Percentiles rank a stretch among this genome's conserved stretches.
phyloP scores from a whole-genome alignment of 805 yeast genomes.

The Lipomyces spencermartinsiae region DNA sequence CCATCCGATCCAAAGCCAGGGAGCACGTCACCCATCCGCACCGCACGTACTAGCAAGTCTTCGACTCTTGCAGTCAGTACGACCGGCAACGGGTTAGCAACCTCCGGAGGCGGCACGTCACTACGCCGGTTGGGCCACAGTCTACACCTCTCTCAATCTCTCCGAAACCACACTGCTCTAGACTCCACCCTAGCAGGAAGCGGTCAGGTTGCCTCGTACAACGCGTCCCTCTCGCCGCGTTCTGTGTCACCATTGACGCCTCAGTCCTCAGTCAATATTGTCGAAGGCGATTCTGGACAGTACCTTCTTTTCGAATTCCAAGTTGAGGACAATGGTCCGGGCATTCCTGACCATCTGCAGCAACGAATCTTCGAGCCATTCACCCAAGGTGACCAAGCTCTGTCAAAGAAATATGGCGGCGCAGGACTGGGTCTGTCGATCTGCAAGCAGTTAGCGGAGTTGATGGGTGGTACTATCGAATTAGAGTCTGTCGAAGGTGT shows the following conservation, averaged over 20 bases:
- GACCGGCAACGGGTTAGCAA: neutral
- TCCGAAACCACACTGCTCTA: neutral
- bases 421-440: slow-evolving; percentile 92
- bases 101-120: slow-evolving; percentile 5
- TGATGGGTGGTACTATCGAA: slow-evolving; percentile 88
- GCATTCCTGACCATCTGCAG: slow-evolving; percentile 82
- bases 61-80: neutral
- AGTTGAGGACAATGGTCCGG: slow-evolving; percentile 93
- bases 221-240: neutral
- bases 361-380: slow-evolving; percentile 92
- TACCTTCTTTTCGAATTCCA: slow-evolving; percentile 71
- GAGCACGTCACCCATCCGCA: neutral
- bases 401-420: slow-evolving; percentile 91
- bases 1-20: neutral
- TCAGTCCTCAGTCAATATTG: neutral
- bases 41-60: neutral
- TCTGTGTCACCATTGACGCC: neutral
- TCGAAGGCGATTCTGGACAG: slow-evolving; percentile 45
- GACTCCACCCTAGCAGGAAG: neutral
- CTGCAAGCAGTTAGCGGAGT: slow-evolving; percentile 85
- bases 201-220: neutral
- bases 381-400: slow-evolving; percentile 95
- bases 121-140: slow-evolving; percentile 17
- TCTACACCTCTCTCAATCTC: slow-evolving; percentile 12
- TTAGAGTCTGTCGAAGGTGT: slow-evolving; percentile 75